Evolutionary conservation across 1,284 basidiomycete species (phyloP).

Genomic region (Cutaneotrichosporon sp.): DNA sequence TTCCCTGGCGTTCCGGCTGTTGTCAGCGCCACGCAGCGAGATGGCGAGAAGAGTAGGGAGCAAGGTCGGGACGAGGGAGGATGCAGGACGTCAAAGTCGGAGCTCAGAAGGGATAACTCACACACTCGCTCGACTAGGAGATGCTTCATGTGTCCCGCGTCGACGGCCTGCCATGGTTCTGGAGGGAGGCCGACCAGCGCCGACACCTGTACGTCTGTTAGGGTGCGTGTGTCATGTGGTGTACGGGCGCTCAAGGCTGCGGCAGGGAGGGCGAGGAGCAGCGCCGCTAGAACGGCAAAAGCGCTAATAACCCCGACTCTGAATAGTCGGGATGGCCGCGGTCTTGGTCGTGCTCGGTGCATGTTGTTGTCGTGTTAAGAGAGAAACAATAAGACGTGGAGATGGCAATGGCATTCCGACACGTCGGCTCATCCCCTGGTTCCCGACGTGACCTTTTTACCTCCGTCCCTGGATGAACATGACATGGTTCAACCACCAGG

Average conservation of each 20-base stretch:
- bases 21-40: slow-evolving; percentile 8
- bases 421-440: background rate
- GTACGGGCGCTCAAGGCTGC: background rate
- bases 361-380: background rate
- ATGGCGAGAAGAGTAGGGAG: background rate
- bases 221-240: slow-evolving; percentile 26
- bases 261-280: background rate
- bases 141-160: slow-evolving; percentile 64
- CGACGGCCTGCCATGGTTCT: slow-evolving; percentile 40
- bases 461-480: background rate
- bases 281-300: background rate
- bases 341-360: background rate
- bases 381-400: background rate
- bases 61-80: background rate
- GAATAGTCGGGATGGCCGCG: background rate
- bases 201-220: slow-evolving; percentile 29
- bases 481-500: background rate
- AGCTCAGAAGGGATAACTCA: slow-evolving; percentile 54
- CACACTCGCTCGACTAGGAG: slow-evolving; percentile 77
- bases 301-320: background rate
- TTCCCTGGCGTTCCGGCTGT: slow-evolving; percentile 52
- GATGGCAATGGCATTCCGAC: background rate
- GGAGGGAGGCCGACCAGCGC: slow-evolving; percentile 35
- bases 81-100: background rate
- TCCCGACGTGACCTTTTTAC: background rate